These are phyloP conservation scores for Umbelopsis sp. DNA, from an alignment of 192 early-diverging fungal genomes.

Conservation along the genomic window DNA sequence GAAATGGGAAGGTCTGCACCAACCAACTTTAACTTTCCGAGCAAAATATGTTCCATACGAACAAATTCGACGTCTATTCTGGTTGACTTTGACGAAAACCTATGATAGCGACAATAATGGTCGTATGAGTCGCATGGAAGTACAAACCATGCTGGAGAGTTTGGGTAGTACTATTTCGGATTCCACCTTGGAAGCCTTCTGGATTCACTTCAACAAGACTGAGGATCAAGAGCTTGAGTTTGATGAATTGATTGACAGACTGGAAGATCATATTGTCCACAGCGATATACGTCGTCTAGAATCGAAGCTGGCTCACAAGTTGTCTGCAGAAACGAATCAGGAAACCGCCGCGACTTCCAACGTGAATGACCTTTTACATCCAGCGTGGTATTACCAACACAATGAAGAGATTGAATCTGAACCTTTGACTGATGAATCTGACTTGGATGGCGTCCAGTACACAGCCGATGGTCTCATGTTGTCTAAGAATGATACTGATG, in stretches of 20 bases:
- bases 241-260: constrained; percentile 52
- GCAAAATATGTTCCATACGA: constrained; percentile 61
- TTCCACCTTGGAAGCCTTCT: constrained; percentile 58
- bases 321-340: background rate
- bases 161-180: constrained; percentile 62
- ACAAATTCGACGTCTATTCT: constrained; percentile 64
- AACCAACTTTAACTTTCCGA: constrained; percentile 45
- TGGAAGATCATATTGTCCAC: constrained; percentile 46
- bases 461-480: background rate
- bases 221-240: constrained; percentile 57
- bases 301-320: background rate
- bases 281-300: constrained; percentile 3
- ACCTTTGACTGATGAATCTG: background rate
- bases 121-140: constrained; percentile 50
- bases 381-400: background rate
- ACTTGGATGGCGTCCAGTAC: background rate
- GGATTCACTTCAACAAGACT: constrained; percentile 40
- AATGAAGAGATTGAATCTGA: background rate
- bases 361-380: constrained; percentile 16
- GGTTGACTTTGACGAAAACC: constrained; percentile 53
- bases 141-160: constrained; percentile 66
- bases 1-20: constrained; percentile 29
- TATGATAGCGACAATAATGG: constrained; percentile 60
- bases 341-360: background rate
- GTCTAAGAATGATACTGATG: constrained; percentile 1